Conservation (phyloP, 176 grass and related monocot species). For the Luzula sylvatica region DNA sequence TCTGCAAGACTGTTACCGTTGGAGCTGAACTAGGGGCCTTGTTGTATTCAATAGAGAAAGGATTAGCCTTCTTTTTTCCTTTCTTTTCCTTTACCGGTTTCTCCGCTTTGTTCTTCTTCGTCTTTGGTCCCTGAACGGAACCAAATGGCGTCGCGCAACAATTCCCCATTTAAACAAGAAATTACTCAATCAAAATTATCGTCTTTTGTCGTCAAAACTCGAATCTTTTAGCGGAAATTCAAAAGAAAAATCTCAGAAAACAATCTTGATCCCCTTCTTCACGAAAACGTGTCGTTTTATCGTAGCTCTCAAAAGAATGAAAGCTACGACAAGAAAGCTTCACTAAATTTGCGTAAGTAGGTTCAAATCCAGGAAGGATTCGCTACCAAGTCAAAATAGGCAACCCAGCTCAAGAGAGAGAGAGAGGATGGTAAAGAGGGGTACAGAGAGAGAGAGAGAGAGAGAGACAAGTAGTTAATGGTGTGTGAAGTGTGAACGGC, state of each 20-base stretch:
- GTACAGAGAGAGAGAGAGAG: not conserved
- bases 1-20: slow-evolving; percentile 35
- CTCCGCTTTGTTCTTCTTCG: slow-evolving; percentile 15
- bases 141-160: slow-evolving; percentile 40
- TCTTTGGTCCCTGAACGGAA: not conserved
- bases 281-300: not conserved
- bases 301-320: not conserved
- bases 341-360: too few species aligned
- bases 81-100: slow-evolving; percentile 42
- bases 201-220: too few species aligned
- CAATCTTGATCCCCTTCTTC: too few species aligned
- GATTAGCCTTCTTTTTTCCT: slow-evolving; percentile 66
- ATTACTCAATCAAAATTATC: too few species aligned
- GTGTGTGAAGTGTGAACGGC: too few species aligned
- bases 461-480: not conserved
- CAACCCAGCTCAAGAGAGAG: slow-evolving; percentile 6
- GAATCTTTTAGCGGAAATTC: not conserved
- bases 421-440: not conserved
- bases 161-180: slow-evolving; percentile 46
- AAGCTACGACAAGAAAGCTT: not conserved
- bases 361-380: too few species aligned
- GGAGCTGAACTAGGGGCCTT: slow-evolving; percentile 13
- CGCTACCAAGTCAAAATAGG: slow-evolving; percentile 4
- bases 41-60: slow-evolving; percentile 87
- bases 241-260: not conserved